These are phyloP conservation scores for Ochetophila trinervis DNA, from an alignment of 306 rosid genomes.

Conservation along the genomic window DNA sequence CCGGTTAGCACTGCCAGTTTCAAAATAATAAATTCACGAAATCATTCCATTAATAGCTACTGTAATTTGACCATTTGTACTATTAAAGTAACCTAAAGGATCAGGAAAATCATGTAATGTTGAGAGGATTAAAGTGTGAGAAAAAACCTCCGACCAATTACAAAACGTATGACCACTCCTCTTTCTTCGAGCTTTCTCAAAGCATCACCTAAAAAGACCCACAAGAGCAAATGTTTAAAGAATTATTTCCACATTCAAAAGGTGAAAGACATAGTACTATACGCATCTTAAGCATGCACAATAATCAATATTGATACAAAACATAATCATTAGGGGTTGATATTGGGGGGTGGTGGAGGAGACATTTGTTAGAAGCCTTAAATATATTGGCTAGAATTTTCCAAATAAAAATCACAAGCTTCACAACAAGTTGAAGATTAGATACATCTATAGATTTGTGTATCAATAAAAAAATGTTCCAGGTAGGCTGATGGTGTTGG, in stretches of 20 bases:
- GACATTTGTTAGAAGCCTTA: no score
- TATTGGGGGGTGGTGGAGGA: no score
- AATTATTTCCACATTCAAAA: not conserved
- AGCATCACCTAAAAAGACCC: constrained; percentile 69
- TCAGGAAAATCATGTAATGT: constrained; percentile 19
- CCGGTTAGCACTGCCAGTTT: constrained; percentile 70
- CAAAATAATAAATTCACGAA: constrained; percentile 20
- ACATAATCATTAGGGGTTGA: no score
- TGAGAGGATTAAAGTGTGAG: constrained; percentile 35
- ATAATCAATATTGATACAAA: not conserved
- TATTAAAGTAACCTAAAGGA: constrained; percentile 12
- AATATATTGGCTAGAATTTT: no score
- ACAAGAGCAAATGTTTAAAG: constrained; percentile 9
- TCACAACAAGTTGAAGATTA: no score
- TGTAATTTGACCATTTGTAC: constrained; percentile 1
- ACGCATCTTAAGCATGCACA: not conserved
- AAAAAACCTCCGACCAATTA: constrained; percentile 93
- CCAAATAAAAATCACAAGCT: no score
- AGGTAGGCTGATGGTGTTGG: no score
- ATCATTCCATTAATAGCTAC: constrained; percentile 1
- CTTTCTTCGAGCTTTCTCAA: constrained; percentile 87
- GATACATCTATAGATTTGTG: no score
- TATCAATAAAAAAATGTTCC: no score
- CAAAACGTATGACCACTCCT: constrained; percentile 90
- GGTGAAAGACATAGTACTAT: not conserved